Evolutionary conservation across 1,284 basidiomycete genomes (phyloP), one percentile per base, ranked within the genome.

Genomic region (Ceratobasidium theobromae): DNA sequence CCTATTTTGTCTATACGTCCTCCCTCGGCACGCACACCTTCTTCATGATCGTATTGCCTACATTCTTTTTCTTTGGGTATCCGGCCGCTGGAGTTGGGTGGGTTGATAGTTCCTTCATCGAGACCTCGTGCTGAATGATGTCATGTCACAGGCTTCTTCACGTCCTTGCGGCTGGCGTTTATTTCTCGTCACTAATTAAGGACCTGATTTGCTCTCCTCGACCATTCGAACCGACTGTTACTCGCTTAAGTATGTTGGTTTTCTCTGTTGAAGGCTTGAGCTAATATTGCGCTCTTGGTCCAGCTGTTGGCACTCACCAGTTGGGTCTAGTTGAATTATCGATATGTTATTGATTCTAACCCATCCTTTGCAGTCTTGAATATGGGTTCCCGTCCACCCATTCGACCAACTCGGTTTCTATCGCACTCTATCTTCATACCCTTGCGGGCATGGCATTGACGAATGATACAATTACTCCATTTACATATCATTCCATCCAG

Each of bases 351-450:
- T 11, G 4, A 11, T 28, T 21, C 38, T 53, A 25, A 53, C 16
- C 6, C 18, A 21, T 3, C 11, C 28, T 12, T 11, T 12, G 3
- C 14, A 65, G 62, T 71, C 81, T 91, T 2, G 91, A 94, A 77
- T 95, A 94, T 74, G 95, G 96, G 16, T 98, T 98, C 74, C 95
- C 95, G 0, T 98, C 95, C 0, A 98, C 95, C 0, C 96, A 99
- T 74, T 92, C 93, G 1, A 94, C 95, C 1, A 98, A 96, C 75
- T 86, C 86, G 53, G 84, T 95, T 64, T 93, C 92, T 38, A 91
- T 96, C 70, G 93, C 93, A 0, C 81, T 96, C 3, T 91, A 88
- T 75, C 79, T 91, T 70, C 86, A 83, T 70, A 77, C 82, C 3
- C 78, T 87, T 51, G 81, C 71, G 5, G 69, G 72, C 69, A 69